These are phyloP conservation scores for Aureobasidium sp. DNA, from an alignment of 2,329 filamentous ascomycete species.

Conservation along the genomic window DNA sequence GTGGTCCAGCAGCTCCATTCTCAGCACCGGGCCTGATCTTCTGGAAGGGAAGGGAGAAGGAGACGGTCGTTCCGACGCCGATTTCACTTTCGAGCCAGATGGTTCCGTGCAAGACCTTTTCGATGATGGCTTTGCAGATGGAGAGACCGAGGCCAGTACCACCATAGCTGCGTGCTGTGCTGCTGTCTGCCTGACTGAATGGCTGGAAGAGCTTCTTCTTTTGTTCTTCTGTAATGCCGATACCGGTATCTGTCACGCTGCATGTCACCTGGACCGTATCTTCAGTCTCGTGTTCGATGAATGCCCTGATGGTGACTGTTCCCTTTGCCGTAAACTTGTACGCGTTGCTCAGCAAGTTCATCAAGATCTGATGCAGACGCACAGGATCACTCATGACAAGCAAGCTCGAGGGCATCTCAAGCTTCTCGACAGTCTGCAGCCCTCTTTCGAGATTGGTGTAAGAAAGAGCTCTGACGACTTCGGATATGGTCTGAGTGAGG, in stretches of 20 bases:
- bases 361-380: constrained; percentile 47
- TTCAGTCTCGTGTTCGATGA: constrained; percentile 62
- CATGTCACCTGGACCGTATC: constrained; percentile 70
- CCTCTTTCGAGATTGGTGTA: constrained; percentile 58
- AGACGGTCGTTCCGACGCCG: constrained; percentile 62
- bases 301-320: constrained; percentile 74
- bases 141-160: constrained; percentile 85
- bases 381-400: constrained; percentile 47
- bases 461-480: constrained; percentile 56
- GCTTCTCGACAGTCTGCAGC: constrained; percentile 50
- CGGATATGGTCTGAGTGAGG: constrained; percentile 52
- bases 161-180: constrained; percentile 83
- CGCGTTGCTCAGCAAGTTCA: constrained; percentile 85
- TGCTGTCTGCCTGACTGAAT: constrained; percentile 87
- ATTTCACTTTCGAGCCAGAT: constrained; percentile 76
- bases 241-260: constrained; percentile 83
- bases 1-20: constrained; percentile 31
- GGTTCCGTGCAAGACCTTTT: constrained; percentile 81
- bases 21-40: constrained; percentile 58
- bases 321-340: constrained; percentile 90
- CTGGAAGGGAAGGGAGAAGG: constrained; percentile 78
- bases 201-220: constrained; percentile 82
- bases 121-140: constrained; percentile 90
- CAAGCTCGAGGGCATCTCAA: constrained; percentile 49
- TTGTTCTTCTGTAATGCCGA: constrained; percentile 78